These are phyloP conservation scores for Danielozyma ontarioensis DNA, from an alignment of 805 yeast species.

Conservation along the genomic window DNA sequence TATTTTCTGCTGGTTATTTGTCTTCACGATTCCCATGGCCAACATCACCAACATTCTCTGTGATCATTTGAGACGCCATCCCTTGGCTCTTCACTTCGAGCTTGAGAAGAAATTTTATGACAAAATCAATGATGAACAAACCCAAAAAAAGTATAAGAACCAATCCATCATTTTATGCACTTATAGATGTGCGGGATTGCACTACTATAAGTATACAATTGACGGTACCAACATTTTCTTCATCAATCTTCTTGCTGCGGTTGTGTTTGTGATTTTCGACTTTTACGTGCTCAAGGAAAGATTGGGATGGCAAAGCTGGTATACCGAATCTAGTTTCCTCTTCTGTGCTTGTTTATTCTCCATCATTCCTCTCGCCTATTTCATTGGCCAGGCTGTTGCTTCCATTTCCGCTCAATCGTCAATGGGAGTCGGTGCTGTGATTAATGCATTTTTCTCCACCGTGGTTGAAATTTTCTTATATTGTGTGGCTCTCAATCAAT, in stretches of 20 bases:
- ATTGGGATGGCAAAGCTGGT: conserved; percentile 29
- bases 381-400: conserved; percentile 99
- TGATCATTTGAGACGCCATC: conserved; percentile 82
- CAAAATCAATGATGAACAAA: conserved; percentile 18
- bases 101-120: conserved; percentile 47
- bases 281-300: conserved; percentile 55
- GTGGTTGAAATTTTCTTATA: conserved; percentile 89
- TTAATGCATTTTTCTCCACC: conserved; percentile 95
- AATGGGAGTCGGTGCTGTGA: conserved; percentile 98
- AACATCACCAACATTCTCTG: conserved; percentile 65
- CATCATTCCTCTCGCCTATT: conserved; percentile 90
- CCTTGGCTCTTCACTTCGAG: conserved; percentile 77
- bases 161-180: conserved; percentile 77
- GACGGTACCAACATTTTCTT: conserved; percentile 94
- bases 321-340: conserved; percentile 60
- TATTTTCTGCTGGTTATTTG: conserved; percentile 69
- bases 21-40: conserved; percentile 91
- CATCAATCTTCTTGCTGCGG: conserved; percentile 76
- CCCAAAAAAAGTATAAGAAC: conserved; percentile 34
- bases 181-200: conserved; percentile 85
- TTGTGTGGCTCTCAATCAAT: conserved; percentile 82
- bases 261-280: conserved; percentile 76
- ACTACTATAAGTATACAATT: conserved; percentile 92
- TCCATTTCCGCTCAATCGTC: conserved; percentile 97
- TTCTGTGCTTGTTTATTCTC: conserved; percentile 77